These are phyloP conservation scores for Daldinia decipiens DNA, from an alignment of 495 filamentous ascomycete species.

Conservation along the genomic window DNA sequence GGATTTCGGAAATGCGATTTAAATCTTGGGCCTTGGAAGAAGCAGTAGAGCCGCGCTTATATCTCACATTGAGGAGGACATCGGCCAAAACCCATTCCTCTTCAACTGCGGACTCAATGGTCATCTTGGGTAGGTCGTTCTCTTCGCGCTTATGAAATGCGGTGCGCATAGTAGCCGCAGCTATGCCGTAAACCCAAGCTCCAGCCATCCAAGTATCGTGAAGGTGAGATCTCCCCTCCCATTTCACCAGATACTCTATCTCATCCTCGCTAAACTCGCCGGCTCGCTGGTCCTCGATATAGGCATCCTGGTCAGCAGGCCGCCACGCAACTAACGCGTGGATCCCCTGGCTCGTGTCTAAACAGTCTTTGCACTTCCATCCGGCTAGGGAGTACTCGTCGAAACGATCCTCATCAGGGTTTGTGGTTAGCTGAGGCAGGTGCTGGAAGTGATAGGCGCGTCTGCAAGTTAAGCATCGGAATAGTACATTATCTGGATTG, in stretches of 20 bases:
- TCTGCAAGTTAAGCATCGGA: constrained; percentile 80
- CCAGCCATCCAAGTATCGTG: constrained; percentile 87
- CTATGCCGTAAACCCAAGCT: constrained; percentile 87
- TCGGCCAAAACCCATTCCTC: constrained; percentile 87
- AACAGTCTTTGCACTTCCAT: constrained; percentile 83
- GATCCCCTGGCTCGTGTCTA: constrained; percentile 66
- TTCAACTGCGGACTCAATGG: constrained; percentile 79
- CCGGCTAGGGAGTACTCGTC: constrained; percentile 67
- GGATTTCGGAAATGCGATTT: constrained; percentile 72
- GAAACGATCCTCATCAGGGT: constrained; percentile 48
- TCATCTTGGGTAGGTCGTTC: constrained; percentile 70
- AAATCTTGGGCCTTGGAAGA: constrained; percentile 72
- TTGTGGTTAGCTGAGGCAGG: constrained; percentile 63
- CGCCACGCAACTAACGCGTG: constrained; percentile 87
- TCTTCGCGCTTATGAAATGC: constrained; percentile 78
- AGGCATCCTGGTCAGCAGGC: constrained; percentile 64
- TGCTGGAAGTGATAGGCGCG: constrained; percentile 87
- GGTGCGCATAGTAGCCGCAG: constrained; percentile 68
- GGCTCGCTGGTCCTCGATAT: constrained; percentile 57
- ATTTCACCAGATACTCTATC: constrained; percentile 92
- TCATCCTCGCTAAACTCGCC: constrained; percentile 69
- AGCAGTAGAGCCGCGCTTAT: constrained; percentile 49
- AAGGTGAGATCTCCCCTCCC: constrained; percentile 80
- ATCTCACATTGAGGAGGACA: constrained; percentile 84
- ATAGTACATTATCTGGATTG: constrained; percentile 77